Evolutionary conservation across 176 grass and related monocot species (phyloP).

Genomic region (Neostapfia colusana): DNA sequence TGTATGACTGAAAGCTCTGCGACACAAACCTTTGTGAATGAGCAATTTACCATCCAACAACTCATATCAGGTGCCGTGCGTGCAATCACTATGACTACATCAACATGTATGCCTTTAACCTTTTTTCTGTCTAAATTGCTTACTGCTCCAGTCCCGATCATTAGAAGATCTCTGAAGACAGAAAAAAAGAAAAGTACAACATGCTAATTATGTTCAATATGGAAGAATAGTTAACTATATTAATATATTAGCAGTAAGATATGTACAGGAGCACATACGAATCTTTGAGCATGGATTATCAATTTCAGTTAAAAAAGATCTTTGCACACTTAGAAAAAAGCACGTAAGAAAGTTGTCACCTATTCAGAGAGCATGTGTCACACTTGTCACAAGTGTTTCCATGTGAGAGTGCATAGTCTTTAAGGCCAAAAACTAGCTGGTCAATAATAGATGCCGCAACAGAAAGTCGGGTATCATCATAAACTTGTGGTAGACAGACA

Average conservation of each 20-base stretch:
- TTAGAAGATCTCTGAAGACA: slow-evolving; percentile 51
- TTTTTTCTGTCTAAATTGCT: slow-evolving; percentile 40
- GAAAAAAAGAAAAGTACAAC: slow-evolving; percentile 24
- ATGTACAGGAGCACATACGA: slow-evolving; percentile 1
- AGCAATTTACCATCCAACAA: slow-evolving; percentile 47
- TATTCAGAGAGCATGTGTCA: slow-evolving; percentile 44
- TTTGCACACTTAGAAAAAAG: slow-evolving; percentile 1
- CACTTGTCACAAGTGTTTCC: slow-evolving; percentile 54
- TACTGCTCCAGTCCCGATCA: slow-evolving; percentile 51
- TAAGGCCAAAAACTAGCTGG: slow-evolving; percentile 55
- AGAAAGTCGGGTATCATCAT: slow-evolving; percentile 45
- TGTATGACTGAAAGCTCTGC: slow-evolving; percentile 1
- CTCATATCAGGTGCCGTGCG: slow-evolving; percentile 34
- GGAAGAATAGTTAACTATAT: not conserved
- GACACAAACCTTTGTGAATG: slow-evolving; percentile 53
- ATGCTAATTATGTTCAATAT: slow-evolving; percentile 3
- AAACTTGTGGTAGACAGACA: slow-evolving; percentile 48
- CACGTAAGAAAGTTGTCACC: slow-evolving; percentile 42
- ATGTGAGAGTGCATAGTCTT: slow-evolving; percentile 60
- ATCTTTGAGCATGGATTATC: slow-evolving; percentile 6
- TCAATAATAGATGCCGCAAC: slow-evolving; percentile 44
- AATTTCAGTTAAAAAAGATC: slow-evolving; percentile 26
- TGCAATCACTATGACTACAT: slow-evolving; percentile 57
- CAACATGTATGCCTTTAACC: slow-evolving; percentile 38
- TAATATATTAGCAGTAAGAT: slow-evolving; percentile 8